These are phyloP conservation scores for Clavispora vitiphila DNA, from an alignment of 805 yeast species.

Conservation along the genomic window DNA sequence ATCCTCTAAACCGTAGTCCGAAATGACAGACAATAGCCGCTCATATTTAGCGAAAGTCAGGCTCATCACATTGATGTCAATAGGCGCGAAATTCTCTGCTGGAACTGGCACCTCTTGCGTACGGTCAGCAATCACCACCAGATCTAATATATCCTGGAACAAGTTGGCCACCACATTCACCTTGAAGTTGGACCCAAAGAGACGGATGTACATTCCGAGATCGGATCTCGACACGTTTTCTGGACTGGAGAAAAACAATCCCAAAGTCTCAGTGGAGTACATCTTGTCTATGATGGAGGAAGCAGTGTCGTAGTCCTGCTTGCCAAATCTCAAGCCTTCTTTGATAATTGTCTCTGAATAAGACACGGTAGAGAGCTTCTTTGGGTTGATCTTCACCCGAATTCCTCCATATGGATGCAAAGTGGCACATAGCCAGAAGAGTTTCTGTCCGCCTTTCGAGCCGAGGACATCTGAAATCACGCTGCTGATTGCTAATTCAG, in stretches of 20 bases:
- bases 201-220: constrained; percentile 55
- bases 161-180: constrained; percentile 36
- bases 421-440: constrained; percentile 46
- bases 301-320: constrained; percentile 48
- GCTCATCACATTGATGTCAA: background rate
- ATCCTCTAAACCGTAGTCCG: constrained; percentile 29
- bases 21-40: constrained; percentile 27
- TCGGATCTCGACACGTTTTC: constrained; percentile 42
- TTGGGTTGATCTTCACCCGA: constrained; percentile 32
- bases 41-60: constrained; percentile 23
- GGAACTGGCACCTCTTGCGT: background rate
- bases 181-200: constrained; percentile 50
- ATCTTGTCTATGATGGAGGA: constrained; percentile 34
- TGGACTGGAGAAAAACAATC: constrained; percentile 11
- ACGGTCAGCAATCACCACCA: background rate
- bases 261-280: constrained; percentile 14
- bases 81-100: background rate
- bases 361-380: constrained; percentile 27
- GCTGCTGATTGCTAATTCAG: background rate
- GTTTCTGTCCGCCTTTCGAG: constrained; percentile 14
- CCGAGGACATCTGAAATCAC: constrained; percentile 4
- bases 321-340: constrained; percentile 68
- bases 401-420: constrained; percentile 46
- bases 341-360: constrained; percentile 51
- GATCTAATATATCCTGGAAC: constrained; percentile 20